Evolutionary conservation across 2,329 filamentous ascomycete species (phyloP), one percentile per base, ranked within the genome.

Genomic region (Fusarium albidum): DNA sequence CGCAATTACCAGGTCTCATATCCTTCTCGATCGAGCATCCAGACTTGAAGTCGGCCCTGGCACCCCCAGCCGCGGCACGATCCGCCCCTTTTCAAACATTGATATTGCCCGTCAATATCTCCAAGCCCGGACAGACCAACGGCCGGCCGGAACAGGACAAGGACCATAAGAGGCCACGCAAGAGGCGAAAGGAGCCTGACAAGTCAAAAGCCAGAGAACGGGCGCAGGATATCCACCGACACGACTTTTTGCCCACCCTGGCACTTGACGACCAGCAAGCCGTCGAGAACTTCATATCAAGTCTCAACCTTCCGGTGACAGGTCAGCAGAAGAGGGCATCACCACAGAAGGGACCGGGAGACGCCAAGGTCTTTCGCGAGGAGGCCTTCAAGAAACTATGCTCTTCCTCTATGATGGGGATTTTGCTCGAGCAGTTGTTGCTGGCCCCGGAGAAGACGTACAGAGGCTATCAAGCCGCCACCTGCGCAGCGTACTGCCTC

Each of bases 21-120:
- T 49, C 56, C 2, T 75, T 76, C 33, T 73, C 69, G 1, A 65
- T 77, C 8, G 69, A 76, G 41, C 75, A 77, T 44, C 67, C 71
- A 4, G 67, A 71, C 32, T 40, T 74, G 14, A 61, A 64, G 0
- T 75, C 74, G 4, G 56, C 67, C 13, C 44, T 74, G 18, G 25
- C 66, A 6, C 58, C 69, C 6, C 74, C 74, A 2, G 35, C 41
- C 1, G 59, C 53, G 2, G 67, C 71, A 1, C 34, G 43, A 4
- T 65, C 57, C 6, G 66, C 67, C 1, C 61, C 61, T 2, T 68
- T 77, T 33, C 60, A 55, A 32, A 60, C 61, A 21, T 58, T 69
- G 14, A 52, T 52, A n/a, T 63, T 71, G 33, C 52, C 55, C 4
- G 45, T 75, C 26, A 48, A 68, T 31, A 34, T 72, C 12, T 49